Conservation (phyloP, 2,329 filamentous ascomycete genomes). For the Fusarium pseudograminearum region DNA sequence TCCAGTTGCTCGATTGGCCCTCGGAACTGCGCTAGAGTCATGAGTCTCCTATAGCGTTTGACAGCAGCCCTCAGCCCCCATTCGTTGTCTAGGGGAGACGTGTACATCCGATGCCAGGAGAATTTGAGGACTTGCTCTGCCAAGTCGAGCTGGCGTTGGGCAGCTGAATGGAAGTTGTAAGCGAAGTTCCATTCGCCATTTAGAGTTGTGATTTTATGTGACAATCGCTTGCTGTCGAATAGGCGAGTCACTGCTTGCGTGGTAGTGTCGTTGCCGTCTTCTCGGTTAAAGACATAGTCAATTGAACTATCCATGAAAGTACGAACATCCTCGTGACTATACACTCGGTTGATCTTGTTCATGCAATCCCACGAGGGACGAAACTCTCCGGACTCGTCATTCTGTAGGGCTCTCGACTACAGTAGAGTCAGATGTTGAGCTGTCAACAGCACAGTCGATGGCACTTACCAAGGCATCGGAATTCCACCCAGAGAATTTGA, state of each 20-base stretch:
- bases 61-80: conserved; percentile 15
- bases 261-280: not conserved
- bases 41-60: conserved; percentile 29
- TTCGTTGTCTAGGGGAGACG: not conserved
- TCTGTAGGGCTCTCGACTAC: conserved; percentile 16
- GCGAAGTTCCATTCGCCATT: not conserved
- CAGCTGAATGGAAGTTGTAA: conserved; percentile 26
- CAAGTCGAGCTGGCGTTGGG: conserved; percentile 30
- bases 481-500: conserved; percentile 24
- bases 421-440: conserved; percentile 3
- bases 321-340: not conserved
- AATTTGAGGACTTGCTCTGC: conserved; percentile 15
- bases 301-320: conserved; percentile 15
- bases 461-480: conserved; percentile 20
- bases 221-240: conserved; percentile 4
- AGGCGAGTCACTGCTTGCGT: conserved; percentile 5
- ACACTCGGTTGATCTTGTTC: conserved; percentile 10
- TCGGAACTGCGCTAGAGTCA: conserved; percentile 23
- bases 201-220: not conserved
- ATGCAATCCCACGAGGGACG: conserved; percentile 2
- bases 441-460: not conserved
- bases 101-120: conserved; percentile 40
- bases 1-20: not conserved
- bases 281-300: conserved; percentile 3
- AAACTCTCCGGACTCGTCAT: conserved; percentile 10